Evolutionary conservation across 352 stramenopile genomes (phyloP).

Genomic region (Vaucheria bursata): DNA sequence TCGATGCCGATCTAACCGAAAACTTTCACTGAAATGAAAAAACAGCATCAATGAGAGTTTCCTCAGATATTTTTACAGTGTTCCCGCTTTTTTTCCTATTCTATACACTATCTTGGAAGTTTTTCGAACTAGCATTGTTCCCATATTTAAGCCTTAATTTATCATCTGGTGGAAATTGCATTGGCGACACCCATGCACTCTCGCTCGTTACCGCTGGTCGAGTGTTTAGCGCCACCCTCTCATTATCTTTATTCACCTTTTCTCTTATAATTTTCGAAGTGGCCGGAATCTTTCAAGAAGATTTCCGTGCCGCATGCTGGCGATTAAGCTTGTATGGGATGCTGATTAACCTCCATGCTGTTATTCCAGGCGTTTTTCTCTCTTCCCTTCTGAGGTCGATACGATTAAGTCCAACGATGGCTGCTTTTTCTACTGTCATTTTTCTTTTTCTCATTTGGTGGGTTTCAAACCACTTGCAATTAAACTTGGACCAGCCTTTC

Average conservation of each 20-base stretch:
- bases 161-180: too few species aligned
- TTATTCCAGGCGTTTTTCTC: conserved; percentile 21
- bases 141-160: background rate
- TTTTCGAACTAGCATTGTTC: background rate
- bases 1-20: too few species aligned
- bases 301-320: conserved; percentile 13
- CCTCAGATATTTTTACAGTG: too few species aligned
- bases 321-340: conserved; percentile 22
- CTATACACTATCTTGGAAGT: too few species aligned
- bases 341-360: conserved; percentile 27
- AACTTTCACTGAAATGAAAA: background rate
- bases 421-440: background rate
- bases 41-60: background rate
- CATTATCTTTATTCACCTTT: background rate
- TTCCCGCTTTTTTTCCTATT: too few species aligned
- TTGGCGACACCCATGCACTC: background rate
- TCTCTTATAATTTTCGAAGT: conserved; percentile 36
- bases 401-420: background rate
- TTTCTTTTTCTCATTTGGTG: background rate
- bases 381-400: background rate
- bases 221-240: conserved; percentile 1
- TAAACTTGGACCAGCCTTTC: background rate
- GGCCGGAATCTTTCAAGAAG: conserved; percentile 5
- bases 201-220: background rate
- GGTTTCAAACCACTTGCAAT: background rate